Conservation (phyloP, 345 rosid genomes). For the Salix brachista region DNA sequence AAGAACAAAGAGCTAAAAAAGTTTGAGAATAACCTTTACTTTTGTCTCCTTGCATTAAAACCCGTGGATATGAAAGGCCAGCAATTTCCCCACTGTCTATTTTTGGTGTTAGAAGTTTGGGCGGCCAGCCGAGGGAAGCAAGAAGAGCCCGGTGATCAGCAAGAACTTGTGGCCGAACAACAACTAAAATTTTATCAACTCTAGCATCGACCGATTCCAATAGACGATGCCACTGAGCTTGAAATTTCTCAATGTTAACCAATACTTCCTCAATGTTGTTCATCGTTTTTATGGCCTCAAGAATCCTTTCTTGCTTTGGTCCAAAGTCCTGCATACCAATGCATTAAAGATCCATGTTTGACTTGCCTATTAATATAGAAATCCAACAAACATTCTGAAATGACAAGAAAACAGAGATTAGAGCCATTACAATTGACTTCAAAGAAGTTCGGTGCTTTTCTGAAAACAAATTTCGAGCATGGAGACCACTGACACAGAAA, state of each 20-base stretch:
- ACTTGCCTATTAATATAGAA: not conserved
- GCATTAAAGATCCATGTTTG: constrained; percentile 3
- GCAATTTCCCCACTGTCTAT: constrained; percentile 33
- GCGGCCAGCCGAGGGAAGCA: constrained; percentile 81
- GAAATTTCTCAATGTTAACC: constrained; percentile 39
- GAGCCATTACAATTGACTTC: constrained; percentile 24
- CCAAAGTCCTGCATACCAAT: constrained; percentile 44
- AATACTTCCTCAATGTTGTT: constrained; percentile 47
- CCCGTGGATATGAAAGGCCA: constrained; percentile 53
- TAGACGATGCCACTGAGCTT: constrained; percentile 53
- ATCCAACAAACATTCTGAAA: constrained; percentile 7
- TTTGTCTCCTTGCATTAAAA: constrained; percentile 50
- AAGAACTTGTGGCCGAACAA: constrained; percentile 56
- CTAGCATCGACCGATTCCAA: constrained; percentile 57
- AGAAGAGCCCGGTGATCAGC: constrained; percentile 75
- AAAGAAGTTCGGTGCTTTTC: constrained; percentile 30
- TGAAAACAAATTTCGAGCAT: constrained; percentile 36
- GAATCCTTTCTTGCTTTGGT: constrained; percentile 45
- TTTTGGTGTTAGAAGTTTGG: constrained; percentile 44
- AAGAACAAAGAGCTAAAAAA: constrained; percentile 62
- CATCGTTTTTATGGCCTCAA: constrained; percentile 45
- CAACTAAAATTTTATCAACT: constrained; percentile 55
- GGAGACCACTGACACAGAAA: constrained; percentile 32
- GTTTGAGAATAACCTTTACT: constrained; percentile 51
- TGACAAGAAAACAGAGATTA: constrained; percentile 6